A percentile compares a stretch with the other conserved stretches of the same genome.
Evolutionary conservation across 2,329 filamentous ascomycete species (phyloP).

Genomic region (Trichothecium roseum): DNA sequence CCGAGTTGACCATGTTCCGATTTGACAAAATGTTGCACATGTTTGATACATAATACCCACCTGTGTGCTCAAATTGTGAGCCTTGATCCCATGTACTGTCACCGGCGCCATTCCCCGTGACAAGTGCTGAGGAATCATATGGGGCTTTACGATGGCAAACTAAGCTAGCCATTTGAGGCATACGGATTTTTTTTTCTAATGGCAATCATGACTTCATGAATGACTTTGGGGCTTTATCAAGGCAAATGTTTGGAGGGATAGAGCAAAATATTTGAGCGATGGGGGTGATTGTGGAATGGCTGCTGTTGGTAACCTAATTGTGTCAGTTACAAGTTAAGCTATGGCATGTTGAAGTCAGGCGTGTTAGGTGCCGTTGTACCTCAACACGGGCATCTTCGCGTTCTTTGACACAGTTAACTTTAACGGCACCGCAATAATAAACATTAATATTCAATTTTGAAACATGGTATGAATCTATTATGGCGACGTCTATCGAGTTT

Average conservation of each 20-base stretch:
- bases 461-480: too few species aligned
- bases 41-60: conserved; percentile 32
- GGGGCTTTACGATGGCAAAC: conserved; percentile 5
- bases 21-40: conserved; percentile 17
- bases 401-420: too few species aligned
- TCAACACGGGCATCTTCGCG: too few species aligned
- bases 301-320: too few species aligned
- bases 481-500: too few species aligned
- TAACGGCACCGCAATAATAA: too few species aligned
- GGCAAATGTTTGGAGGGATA: conserved; percentile 7
- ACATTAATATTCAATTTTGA: too few species aligned
- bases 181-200: conserved; percentile 23
- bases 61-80: background rate
- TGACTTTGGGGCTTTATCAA: conserved; percentile 9
- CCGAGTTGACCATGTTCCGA: background rate
- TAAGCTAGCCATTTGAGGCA: conserved; percentile 7
- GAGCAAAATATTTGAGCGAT: conserved; percentile 5
- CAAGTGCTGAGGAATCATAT: conserved; percentile 14
- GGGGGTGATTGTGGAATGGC: conserved; percentile 1
- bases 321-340: too few species aligned
- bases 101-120: too few species aligned
- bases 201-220: conserved; percentile 18
- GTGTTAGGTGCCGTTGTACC: too few species aligned
- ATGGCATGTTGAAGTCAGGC: too few species aligned
- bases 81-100: too few species aligned